These are phyloP conservation scores for Phytophthora tubulina DNA, from an alignment of 352 stramenopile species.

Conservation along the genomic window DNA sequence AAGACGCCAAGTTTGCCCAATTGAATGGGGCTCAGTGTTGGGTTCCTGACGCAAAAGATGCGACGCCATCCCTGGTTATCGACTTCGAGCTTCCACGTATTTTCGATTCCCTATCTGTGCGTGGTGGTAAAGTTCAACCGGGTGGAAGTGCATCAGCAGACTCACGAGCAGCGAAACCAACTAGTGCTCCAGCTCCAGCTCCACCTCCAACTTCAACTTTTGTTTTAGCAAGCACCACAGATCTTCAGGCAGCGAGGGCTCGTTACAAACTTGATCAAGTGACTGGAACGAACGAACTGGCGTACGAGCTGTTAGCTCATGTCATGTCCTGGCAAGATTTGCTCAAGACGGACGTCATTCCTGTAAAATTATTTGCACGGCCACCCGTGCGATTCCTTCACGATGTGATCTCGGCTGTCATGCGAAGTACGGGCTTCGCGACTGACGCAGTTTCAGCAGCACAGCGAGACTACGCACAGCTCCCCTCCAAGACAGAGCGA, in stretches of 20 bases:
- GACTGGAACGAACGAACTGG: constrained; percentile 66
- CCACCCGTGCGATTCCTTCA: constrained; percentile 87
- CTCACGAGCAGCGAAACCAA: constrained; percentile 1
- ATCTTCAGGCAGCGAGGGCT: constrained; percentile 42
- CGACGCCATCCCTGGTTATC: constrained; percentile 63
- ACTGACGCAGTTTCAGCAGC: constrained; percentile 31
- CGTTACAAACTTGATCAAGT: constrained; percentile 61
- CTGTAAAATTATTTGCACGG: constrained; percentile 75
- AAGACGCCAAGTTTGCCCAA: constrained; percentile 66
- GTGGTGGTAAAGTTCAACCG: constrained; percentile 56
- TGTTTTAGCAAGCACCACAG: constrained; percentile 46
- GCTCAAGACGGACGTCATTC: constrained; percentile 72
- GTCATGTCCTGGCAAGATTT: constrained; percentile 86
- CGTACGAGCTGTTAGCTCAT: constrained; percentile 68
- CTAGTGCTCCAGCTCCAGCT: background rate
- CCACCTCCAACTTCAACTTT: constrained; percentile 45
- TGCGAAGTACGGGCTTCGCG: constrained; percentile 72
- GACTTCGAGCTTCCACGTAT: constrained; percentile 79
- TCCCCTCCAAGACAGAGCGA: constrained; percentile 78
- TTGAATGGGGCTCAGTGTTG: constrained; percentile 72
- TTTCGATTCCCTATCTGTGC: constrained; percentile 70
- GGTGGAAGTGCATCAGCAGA: constrained; percentile 16
- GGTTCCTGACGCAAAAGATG: constrained; percentile 63
- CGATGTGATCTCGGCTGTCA: constrained; percentile 78
- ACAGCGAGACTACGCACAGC: constrained; percentile 74